Evolutionary conservation across 306 rosid genomes (phyloP).

Genomic region (Citrullus mucosospermus): DNA sequence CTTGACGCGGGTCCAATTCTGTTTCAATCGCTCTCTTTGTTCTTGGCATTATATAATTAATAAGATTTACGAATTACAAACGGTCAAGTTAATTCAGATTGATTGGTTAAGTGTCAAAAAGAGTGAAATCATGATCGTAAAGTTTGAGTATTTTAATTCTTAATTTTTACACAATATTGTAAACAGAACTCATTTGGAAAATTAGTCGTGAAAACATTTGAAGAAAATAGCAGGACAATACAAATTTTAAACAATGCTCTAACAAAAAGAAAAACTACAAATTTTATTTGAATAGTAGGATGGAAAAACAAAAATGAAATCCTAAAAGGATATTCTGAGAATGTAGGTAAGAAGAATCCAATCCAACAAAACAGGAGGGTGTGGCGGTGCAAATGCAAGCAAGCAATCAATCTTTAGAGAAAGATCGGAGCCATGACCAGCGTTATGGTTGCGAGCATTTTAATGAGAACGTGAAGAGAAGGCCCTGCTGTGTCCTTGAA

Average conservation of each 20-base stretch:
- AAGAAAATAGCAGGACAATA: background rate
- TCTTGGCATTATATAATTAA: background rate
- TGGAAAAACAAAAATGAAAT: background rate
- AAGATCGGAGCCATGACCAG: conserved; percentile 97
- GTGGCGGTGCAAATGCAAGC: background rate
- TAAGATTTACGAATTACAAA: background rate
- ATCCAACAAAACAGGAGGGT: background rate
- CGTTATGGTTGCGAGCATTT: conserved; percentile 93
- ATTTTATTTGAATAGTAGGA: background rate
- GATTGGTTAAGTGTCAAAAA: background rate
- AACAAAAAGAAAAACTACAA: background rate
- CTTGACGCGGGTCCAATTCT: background rate
- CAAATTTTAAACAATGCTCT: background rate
- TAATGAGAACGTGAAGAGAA: conserved; percentile 87
- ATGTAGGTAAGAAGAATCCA: background rate
- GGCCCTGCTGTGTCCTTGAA: conserved; percentile 99
- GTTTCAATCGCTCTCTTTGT: background rate
- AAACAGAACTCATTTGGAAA: background rate
- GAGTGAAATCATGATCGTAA: background rate
- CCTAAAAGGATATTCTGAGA: background rate
- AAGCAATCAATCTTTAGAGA: conserved; percentile 35
- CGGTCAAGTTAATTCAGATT: background rate
- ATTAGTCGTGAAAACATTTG: background rate
- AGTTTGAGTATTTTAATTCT: background rate
- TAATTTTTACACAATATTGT: background rate